Evolutionary conservation across 768 basidiomycete genomes (phyloP), one percentile per base, ranked within the genome.

Genomic region (Naganishia vaughanmartiniae): DNA sequence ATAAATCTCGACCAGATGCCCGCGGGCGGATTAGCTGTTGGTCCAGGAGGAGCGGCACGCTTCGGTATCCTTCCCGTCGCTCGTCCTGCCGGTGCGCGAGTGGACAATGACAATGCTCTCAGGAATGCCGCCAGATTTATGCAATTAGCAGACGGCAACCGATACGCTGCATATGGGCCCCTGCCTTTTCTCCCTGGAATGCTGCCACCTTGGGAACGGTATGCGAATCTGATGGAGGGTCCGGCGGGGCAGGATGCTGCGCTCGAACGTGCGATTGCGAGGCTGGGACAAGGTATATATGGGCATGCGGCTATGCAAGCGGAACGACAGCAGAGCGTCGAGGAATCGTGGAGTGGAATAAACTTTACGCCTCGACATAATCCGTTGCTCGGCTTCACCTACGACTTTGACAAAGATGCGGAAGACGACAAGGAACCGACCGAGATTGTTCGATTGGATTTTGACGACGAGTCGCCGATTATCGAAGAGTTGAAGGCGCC

Each of bases 391-490:
- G 75, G 70, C 15, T 79, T 74, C 53, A 73, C 76, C 10, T 39
- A 54, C n/a, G 73, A 75, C 58, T 77, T 77, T 66, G 78, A 79
- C 42, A 63, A 72, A 17, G 57, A 69, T 19, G 63, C 68, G 17
- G 70, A 66, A n/a, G 56, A 55, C 28, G 60, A 14, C 2, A 42
- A 42, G 11, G 54, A 73, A 65, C 76, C 76, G 28, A 76, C 77
- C 54, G 73, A 65, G 28, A 67, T 80, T 33, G 65, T 72, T 12
- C 65, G 71, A 19, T 14, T 72, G 36, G 71, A 72, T 33, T 56
- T 53, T 14, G 75, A 80, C 58, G 78, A 78, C 54, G 72, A 76
- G 5, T 76, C 56, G 10, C 68, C 68, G 21, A 63, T 63, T 63
- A 63, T 76, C 6, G 70, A 73, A 21, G 60, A 63, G 19, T 45